Evolutionary conservation across 2,329 filamentous ascomycete genomes (phyloP), one percentile per base, ranked within the genome.

Genomic region (Botryotinia convoluta): DNA sequence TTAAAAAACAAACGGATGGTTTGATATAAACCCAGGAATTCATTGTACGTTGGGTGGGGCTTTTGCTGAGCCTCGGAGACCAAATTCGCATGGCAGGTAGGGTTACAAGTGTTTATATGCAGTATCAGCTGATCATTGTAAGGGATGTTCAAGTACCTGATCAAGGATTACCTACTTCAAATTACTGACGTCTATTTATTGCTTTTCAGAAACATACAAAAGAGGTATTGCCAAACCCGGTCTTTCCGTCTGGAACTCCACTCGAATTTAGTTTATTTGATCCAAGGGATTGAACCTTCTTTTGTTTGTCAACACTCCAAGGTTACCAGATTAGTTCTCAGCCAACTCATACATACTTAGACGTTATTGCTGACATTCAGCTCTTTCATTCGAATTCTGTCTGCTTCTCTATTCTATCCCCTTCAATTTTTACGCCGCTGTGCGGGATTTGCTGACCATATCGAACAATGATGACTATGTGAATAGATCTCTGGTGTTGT

Each of bases 371-470:
- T 72, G 71, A 72, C 71, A 51, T 69, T 39, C 71, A 72, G 63
- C 71, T 59, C 22, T 44, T 61, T 61, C 51, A 72, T n/a, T 32
- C 20, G 8, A 29, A 45, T 32, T 42, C 62, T 32, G 39, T 32
- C 57, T 45, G 51, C 1, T 51, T 61, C 39, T 61, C 65, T 69
- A 29, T 32, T 65, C 51, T 37, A 60, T 54, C 72, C 32, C 57
- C 7, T 60, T 51, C 62, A 60, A 35, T 32, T 68, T 37, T 39
- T 39, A 37, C 51, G 61, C 51, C 51, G 51, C 51, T 59, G 70
- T n/a, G 26, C n/a, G 18, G 48, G 39, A 45, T 51, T 72, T 62
- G 63, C 76, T 76, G 73, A 77, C 75, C 65, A 62, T 67, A 73
- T 61, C 62, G 39, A 71, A 64, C n/a, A 65, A 65, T 54, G 62